Evolutionary conservation across 495 filamentous ascomycete species (phyloP), one percentile per base, ranked within the genome.

Genomic region (Parachaetomium inaequale): DNA sequence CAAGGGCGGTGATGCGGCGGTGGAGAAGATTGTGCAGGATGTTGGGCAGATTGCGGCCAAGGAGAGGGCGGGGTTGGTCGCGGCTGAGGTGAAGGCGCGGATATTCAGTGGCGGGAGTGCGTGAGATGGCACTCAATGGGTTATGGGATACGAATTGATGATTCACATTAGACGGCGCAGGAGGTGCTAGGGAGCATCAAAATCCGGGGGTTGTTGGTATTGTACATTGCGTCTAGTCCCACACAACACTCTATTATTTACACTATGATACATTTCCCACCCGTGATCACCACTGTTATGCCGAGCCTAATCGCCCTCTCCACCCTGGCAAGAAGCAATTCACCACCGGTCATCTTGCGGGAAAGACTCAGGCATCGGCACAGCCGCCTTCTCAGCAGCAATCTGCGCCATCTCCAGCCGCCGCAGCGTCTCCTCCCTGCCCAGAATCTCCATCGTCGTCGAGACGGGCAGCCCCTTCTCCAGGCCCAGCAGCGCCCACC

Each of bases 51-150:
- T 97, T 69, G 85, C 88, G 4, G 87, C 85, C 25, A 94, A 96
- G 74, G 94, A 98, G 79, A 83, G 86, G 58, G 88, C 88, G 49
- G 93, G 94, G 0, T 74, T 96, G 55, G 78, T 96, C 73, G 91
- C 91, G 2, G 85, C 84, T 19, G 87, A 91, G 63, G 84, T 96
- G 43, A 97, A 97, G 75, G 88, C 86, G 67, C 87, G 85, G 72
- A 78, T 98, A 0, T 98, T 98, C 74, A 63, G 69, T 7, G 26
- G 60, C 19, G 53, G 34, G 32, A 23, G 47, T 40, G 36, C 12
- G 21, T 43, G 55, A 50, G 19, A 28, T 17, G 1, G 32, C 15
- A 23, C 8, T 7, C 21, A 17, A 46, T 14, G 49, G 19, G n/a
- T 46, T 23, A 55, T 42, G 59, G 25, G 43, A 47, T 47, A 49